Conservation (phyloP, 2,329 filamentous ascomycete species). For the Epichloe baconii region DNA sequence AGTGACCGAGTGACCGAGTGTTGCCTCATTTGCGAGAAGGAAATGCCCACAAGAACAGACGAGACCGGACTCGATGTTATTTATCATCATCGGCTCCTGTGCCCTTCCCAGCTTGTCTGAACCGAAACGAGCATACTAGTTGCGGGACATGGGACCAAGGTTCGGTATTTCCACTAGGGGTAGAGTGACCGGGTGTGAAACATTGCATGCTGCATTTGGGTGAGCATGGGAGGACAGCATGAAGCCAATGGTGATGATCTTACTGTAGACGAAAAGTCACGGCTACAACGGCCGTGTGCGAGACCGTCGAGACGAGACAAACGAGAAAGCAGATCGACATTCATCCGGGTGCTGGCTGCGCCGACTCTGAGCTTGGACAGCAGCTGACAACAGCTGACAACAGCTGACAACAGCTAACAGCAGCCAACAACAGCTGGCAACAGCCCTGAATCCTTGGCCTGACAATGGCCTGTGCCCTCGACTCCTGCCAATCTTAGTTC, state of each 20-base stretch:
- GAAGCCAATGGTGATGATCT: neutral
- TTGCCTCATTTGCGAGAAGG: too few relatives aligned
- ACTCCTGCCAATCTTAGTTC: neutral
- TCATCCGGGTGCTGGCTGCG: neutral
- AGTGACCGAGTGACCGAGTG: too few relatives aligned
- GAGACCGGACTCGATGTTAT: neutral
- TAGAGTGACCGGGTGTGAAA: neutral
- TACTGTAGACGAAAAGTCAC: neutral
- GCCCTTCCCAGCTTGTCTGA: neutral
- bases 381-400: too few relatives aligned
- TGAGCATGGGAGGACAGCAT: neutral
- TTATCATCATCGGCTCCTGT: neutral
- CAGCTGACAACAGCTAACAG: accelerated
- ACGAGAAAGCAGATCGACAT: neutral
- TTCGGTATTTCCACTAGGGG: neutral
- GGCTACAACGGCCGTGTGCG: neutral
- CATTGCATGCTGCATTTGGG: neutral
- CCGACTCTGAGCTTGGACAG: neutral
- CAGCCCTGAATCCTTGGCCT: neutral
- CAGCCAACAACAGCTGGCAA: too few relatives aligned
- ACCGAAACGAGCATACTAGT: neutral
- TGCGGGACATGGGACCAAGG: neutral
- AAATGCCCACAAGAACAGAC: too few relatives aligned
- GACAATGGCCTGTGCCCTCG: neutral
- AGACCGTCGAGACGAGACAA: neutral